A percentile compares a stretch with the other conserved stretches of the same genome.
Evolutionary conservation across 257 asterid genomes (phyloP).

Genomic region (Solanum sejunctum): DNA sequence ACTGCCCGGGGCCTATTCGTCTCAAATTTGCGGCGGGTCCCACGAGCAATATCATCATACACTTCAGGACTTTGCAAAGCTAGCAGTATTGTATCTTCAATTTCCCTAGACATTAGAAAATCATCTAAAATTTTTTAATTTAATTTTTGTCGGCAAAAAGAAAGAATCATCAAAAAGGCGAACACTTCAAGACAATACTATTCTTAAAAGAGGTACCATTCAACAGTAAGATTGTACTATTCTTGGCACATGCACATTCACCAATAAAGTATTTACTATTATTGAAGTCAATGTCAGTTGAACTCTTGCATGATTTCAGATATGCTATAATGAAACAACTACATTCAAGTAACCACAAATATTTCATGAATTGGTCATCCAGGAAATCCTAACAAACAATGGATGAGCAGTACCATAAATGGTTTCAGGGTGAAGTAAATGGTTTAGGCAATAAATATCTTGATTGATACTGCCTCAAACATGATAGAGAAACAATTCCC

Average conservation of each 20-base stretch:
- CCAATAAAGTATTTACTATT: background rate
- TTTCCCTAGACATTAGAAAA: slow-evolving; percentile 33
- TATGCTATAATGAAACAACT: background rate
- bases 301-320: background rate
- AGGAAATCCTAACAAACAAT: background rate
- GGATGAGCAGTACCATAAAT: background rate
- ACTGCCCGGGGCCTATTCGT: slow-evolving; percentile 96
- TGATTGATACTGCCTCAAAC: background rate
- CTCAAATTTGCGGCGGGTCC: slow-evolving; percentile 90
- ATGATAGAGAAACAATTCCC: background rate
- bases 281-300: background rate
- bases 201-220: background rate
- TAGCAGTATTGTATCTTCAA: slow-evolving; percentile 84
- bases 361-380: background rate
- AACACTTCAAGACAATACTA: background rate
- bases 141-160: too few species aligned
- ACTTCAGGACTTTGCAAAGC: slow-evolving; percentile 91
- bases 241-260: background rate
- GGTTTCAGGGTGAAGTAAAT: background rate
- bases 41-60: slow-evolving; percentile 90
- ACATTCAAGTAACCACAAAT: background rate
- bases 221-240: background rate
- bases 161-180: background rate
- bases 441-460: background rate
- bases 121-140: background rate